Conservation (phyloP, 2,329 filamentous ascomycete genomes). For the Talaromyces verruculosus region DNA sequence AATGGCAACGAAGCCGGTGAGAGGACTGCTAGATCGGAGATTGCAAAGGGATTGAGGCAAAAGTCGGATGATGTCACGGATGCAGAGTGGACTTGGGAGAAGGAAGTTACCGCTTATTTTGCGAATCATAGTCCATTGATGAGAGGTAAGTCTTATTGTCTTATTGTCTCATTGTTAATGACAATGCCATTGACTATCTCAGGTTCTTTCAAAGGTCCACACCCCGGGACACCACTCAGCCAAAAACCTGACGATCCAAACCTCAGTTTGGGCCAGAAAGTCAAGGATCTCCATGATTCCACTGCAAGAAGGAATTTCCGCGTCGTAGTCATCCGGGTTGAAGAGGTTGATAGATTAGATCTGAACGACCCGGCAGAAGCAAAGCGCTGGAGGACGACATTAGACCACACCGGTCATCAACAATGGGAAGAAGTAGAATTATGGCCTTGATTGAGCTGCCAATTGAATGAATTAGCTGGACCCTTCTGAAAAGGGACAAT, state of each 20-base stretch:
- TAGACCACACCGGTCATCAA: slow-evolving; percentile 47
- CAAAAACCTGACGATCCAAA: slow-evolving; percentile 49
- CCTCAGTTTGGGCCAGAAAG: slow-evolving; percentile 60
- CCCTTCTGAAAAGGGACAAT: not conserved
- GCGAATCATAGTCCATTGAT: slow-evolving; percentile 81
- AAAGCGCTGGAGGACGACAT: slow-evolving; percentile 67
- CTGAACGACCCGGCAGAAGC: slow-evolving; percentile 64
- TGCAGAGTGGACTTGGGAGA: slow-evolving; percentile 70
- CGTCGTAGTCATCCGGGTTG: slow-evolving; percentile 81
- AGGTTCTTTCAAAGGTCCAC: slow-evolving; percentile 71
- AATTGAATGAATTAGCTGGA: not conserved
- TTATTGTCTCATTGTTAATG: not conserved
- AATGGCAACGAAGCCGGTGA: slow-evolving; percentile 60
- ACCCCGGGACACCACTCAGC: slow-evolving; percentile 63
- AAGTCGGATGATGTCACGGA: slow-evolving; percentile 42
- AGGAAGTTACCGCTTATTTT: slow-evolving; percentile 82
- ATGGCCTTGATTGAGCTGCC: slow-evolving; percentile 55
- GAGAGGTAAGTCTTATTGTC: slow-evolving; percentile 56
- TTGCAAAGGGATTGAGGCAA: slow-evolving; percentile 56
- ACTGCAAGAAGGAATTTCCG: slow-evolving; percentile 74
- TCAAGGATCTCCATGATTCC: slow-evolving; percentile 67
- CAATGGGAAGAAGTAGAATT: slow-evolving; percentile 69
- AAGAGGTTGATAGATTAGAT: slow-evolving; percentile 73
- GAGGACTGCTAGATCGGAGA: slow-evolving; percentile 54
- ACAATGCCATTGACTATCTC: slow-evolving; percentile 2